A percentile compares a stretch with the other conserved stretches of the same genome.
These are phyloP conservation scores for Termitomyces sp. DNA, from an alignment of 768 basidiomycete genomes.

Conservation along the genomic window DNA sequence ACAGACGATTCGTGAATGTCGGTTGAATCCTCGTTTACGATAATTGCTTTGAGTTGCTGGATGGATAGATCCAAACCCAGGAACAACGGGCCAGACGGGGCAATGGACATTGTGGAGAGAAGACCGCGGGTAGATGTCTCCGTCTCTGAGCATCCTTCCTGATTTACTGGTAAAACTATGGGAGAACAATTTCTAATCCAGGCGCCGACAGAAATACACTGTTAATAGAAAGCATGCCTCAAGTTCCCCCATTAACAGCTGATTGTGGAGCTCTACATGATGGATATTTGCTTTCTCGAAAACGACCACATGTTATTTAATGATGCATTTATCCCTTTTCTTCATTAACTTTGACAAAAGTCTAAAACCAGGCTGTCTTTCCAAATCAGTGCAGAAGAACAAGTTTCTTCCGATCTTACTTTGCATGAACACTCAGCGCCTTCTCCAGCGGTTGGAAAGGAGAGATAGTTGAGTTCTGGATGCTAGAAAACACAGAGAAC, in stretches of 20 bases:
- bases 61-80: conserved; percentile 86
- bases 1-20: conserved; percentile 68
- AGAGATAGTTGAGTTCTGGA: too few relatives aligned
- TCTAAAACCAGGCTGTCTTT: neutral
- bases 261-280: neutral
- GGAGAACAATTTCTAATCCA: conserved; percentile 4
- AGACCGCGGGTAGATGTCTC: neutral
- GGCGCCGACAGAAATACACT: conserved; percentile 3
- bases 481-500: too few relatives aligned
- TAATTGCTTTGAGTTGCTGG: conserved; percentile 75
- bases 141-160: neutral
- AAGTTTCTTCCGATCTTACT: neutral
- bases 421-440: too few relatives aligned
- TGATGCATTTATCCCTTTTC: neutral
- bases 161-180: neutral
- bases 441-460: too few relatives aligned
- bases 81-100: conserved; percentile 33
- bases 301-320: neutral
- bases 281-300: neutral
- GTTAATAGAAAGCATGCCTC: neutral
- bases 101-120: conserved; percentile 7
- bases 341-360: neutral
- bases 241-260: neutral
- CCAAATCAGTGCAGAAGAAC: neutral
- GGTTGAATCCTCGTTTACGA: conserved; percentile 52